These are phyloP conservation scores for Eimeria sp. DNA, from an alignment of 169 alveolate species.

Conservation along the genomic window DNA sequence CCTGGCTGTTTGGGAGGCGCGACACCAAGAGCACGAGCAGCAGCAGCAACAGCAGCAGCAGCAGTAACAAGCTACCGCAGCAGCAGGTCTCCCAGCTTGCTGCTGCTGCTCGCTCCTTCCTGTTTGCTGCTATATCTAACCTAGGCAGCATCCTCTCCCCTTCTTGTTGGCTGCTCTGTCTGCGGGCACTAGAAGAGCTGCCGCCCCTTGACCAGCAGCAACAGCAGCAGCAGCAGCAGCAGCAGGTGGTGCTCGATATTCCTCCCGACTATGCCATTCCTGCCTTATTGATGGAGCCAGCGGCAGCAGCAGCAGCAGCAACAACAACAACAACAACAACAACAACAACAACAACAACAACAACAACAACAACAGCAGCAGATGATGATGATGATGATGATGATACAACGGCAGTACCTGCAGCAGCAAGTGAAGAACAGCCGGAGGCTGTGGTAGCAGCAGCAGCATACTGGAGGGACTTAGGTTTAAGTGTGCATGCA, in stretches of 20 bases:
- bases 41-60: constrained; percentile 61
- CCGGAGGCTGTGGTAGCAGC: constrained; percentile 12
- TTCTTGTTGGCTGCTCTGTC: constrained; percentile 35
- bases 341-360: too few relatives aligned
- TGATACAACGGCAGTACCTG: too few relatives aligned
- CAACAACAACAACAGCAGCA: too few relatives aligned
- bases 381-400: too few relatives aligned
- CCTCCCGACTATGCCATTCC: background rate
- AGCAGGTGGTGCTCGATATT: background rate
- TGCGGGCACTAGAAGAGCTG: constrained; percentile 48
- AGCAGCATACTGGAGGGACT: constrained; percentile 28
- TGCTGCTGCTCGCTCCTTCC: constrained; percentile 28
- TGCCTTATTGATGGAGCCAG: background rate
- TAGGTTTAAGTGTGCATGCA: background rate
- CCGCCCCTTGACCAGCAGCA: background rate
- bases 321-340: constrained; percentile 21
- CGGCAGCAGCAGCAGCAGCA: background rate
- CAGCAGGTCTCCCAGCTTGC: too few relatives aligned
- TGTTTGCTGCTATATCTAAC: constrained; percentile 16
- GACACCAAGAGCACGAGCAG: constrained; percentile 24
- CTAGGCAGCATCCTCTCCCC: constrained; percentile 25
- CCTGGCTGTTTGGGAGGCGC: constrained; percentile 34
- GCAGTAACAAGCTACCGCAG: background rate
- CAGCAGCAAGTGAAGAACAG: background rate
- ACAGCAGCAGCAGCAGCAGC: constrained; percentile 43